Percentiles rank a stretch among this genome's conserved stretches.
These are phyloP conservation scores for Suillus weaverae DNA, from an alignment of 768 basidiomycete genomes.

Conservation along the genomic window DNA sequence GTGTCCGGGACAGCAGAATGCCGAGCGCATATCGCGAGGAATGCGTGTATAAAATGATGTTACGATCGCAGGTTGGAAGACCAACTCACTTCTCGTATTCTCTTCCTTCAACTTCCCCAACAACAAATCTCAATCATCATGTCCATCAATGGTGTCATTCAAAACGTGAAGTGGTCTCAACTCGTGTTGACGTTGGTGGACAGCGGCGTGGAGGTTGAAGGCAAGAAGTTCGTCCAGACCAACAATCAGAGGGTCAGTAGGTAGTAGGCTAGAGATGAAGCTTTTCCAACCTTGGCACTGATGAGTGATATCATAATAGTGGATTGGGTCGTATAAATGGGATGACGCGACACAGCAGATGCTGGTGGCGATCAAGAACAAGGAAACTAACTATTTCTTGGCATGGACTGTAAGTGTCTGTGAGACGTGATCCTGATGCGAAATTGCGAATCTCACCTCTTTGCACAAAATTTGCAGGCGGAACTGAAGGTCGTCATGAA, in stretches of 20 bases:
- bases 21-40: too few species aligned
- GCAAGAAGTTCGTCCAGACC: rapidly evolving
- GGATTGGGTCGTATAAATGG: too few species aligned
- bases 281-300: background rate
- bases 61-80: background rate
- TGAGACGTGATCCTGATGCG: too few species aligned
- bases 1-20: background rate
- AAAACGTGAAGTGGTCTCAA: background rate
- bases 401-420: background rate
- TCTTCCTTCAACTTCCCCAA: background rate
- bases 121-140: background rate
- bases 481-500: background rate
- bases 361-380: background rate
- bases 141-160: background rate
- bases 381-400: background rate
- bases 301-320: background rate
- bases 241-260: background rate
- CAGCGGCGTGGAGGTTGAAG: background rate
- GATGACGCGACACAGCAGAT: too few species aligned
- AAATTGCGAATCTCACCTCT: background rate
- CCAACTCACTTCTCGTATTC: background rate
- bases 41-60: background rate
- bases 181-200: background rate
- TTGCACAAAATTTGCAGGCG: background rate
- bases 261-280: background rate